Percentiles rank a stretch among this genome's conserved stretches.
Conservation (phyloP, 2,329 filamentous ascomycete species). For the Colletotrichum lentis region DNA sequence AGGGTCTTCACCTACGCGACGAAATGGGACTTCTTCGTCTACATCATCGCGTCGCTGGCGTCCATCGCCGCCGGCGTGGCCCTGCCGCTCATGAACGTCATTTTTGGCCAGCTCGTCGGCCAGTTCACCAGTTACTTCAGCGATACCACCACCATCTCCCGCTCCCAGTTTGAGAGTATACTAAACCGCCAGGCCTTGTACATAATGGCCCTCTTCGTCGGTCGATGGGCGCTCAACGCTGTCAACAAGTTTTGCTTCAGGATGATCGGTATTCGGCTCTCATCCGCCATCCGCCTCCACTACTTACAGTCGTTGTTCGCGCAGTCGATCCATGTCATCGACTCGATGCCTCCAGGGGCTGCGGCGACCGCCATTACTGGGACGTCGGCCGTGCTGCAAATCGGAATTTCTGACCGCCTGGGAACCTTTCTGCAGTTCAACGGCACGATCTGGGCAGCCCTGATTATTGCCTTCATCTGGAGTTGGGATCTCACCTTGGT, state of each 20-base stretch:
- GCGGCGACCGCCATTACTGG: conserved; percentile 62
- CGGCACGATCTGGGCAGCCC: conserved; percentile 54
- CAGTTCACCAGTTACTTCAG: conserved; percentile 44
- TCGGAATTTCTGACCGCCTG: conserved; percentile 63
- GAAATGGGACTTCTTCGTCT: conserved; percentile 45
- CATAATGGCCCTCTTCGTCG: conserved; percentile 76
- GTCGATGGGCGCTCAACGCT: conserved; percentile 69
- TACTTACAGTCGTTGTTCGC: conserved; percentile 61
- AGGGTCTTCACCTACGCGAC: conserved; percentile 46
- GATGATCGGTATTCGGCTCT: conserved; percentile 69
- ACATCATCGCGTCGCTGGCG: conserved; percentile 43
- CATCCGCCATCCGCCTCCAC: conserved; percentile 62
- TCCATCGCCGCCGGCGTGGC: conserved; percentile 47
- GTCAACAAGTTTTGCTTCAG: conserved; percentile 68
- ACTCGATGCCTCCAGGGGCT: conserved; percentile 59
- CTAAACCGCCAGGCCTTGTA: conserved; percentile 51
- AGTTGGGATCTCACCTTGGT: conserved; percentile 63
- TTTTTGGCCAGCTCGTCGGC: conserved; percentile 46
- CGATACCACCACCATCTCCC: conserved; percentile 41
- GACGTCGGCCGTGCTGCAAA: conserved; percentile 61
- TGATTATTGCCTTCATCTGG: conserved; percentile 61
- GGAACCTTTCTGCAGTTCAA: conserved; percentile 55
- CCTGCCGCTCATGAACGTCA: conserved; percentile 50
- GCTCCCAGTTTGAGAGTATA: conserved; percentile 35
- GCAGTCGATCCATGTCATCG: conserved; percentile 59